These are phyloP conservation scores for Pseudofabraea citricarpa DNA, from an alignment of 2,329 filamentous ascomycete genomes.

Conservation along the genomic window DNA sequence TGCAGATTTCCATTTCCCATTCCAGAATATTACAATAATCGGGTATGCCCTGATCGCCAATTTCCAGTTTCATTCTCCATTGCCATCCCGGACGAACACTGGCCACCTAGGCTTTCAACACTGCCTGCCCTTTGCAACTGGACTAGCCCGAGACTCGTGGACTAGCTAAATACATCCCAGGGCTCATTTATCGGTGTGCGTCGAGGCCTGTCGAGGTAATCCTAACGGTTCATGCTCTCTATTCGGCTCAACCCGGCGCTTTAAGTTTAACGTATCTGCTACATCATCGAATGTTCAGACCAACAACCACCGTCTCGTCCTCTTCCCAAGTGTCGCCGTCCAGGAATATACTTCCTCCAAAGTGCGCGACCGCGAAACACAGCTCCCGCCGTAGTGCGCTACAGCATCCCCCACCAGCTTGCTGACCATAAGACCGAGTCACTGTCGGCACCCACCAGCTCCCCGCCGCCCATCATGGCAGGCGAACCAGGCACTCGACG, in stretches of 20 bases:
- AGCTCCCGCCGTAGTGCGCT: too few relatives aligned
- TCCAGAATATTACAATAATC: slow-evolving; percentile 12
- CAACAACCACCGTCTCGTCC: slow-evolving; percentile 7
- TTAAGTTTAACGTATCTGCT: slow-evolving; percentile 17
- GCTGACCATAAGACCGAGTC: too few relatives aligned
- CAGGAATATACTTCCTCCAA: too few relatives aligned
- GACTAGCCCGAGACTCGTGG: slow-evolving; percentile 20
- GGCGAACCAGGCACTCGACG: slow-evolving; percentile 57
- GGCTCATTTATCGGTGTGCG: slow-evolving; percentile 14
- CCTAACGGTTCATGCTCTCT: slow-evolving; percentile 2
- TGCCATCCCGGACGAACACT: slow-evolving; percentile 2
- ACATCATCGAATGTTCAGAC: slow-evolving; percentile 7
- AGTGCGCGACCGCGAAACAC: neutral
- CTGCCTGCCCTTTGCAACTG: too few relatives aligned
- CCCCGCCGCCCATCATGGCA: slow-evolving; percentile 44
- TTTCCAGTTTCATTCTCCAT: slow-evolving; percentile 14
- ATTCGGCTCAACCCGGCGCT: slow-evolving; percentile 11
- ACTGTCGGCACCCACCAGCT: too few relatives aligned
- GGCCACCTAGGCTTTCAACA: slow-evolving; percentile 11
- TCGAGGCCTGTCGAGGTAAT: slow-evolving; percentile 6
- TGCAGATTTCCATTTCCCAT: neutral
- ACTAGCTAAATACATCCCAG: slow-evolving; percentile 18
- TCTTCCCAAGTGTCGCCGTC: neutral
- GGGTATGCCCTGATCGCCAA: slow-evolving; percentile 21
- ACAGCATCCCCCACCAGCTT: neutral